These are phyloP conservation scores for Orbilia oligospora DNA, from an alignment of 2,329 filamentous ascomycete species.

Conservation along the genomic window DNA sequence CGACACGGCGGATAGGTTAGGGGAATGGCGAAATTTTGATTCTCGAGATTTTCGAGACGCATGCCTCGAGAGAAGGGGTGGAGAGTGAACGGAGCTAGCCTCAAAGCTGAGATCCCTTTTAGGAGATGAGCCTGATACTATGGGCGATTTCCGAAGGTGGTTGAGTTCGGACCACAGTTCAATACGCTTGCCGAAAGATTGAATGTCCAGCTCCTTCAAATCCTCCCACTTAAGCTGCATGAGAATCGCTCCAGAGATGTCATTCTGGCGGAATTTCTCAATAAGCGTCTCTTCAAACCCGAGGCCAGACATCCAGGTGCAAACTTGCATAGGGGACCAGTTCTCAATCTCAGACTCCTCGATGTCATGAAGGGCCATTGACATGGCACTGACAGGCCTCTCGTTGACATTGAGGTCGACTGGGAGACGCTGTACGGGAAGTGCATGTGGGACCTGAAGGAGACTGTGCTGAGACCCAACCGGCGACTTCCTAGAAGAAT, in stretches of 20 bases:
- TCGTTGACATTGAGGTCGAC: conserved; percentile 66
- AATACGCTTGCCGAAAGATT: conserved; percentile 84
- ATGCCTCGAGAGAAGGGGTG: conserved; percentile 57
- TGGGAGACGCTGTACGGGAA: conserved; percentile 64
- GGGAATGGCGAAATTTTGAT: conserved; percentile 58
- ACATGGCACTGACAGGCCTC: conserved; percentile 72
- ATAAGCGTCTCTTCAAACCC: conserved; percentile 83
- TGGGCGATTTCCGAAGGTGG: conserved; percentile 71
- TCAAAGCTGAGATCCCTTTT: conserved; percentile 56
- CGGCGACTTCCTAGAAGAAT: conserved; percentile 66
- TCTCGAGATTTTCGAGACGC: conserved; percentile 57
- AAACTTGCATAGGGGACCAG: conserved; percentile 83
- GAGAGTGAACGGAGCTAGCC: conserved; percentile 53
- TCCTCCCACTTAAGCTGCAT: conserved; percentile 94
- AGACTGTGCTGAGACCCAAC: conserved; percentile 66
- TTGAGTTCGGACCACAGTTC: conserved; percentile 86
- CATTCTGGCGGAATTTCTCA: conserved; percentile 89
- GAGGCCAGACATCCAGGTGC: conserved; percentile 86
- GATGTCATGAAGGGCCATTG: conserved; percentile 70
- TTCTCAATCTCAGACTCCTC: conserved; percentile 74
- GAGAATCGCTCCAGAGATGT: conserved; percentile 89
- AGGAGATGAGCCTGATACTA: conserved; percentile 52
- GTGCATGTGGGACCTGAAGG: conserved; percentile 64
- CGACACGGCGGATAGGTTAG: conserved; percentile 40
- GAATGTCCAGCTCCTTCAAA: conserved; percentile 83